These are phyloP conservation scores for Anethum foeniculum DNA, from an alignment of 140 eudicot genomes.

Conservation along the genomic window DNA sequence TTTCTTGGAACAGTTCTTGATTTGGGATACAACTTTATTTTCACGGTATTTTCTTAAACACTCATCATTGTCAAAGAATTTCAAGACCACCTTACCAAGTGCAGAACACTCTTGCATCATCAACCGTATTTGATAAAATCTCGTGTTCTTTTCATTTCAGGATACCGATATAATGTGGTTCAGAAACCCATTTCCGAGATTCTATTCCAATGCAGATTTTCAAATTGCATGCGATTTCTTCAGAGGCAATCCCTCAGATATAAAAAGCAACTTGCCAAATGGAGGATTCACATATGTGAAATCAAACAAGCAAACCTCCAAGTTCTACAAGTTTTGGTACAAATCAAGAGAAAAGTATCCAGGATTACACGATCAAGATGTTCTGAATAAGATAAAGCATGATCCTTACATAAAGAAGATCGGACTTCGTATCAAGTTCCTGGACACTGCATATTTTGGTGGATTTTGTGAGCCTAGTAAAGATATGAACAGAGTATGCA, in stretches of 20 bases:
- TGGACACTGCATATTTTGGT: conserved; percentile 47
- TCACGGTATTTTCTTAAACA: conserved; percentile 40
- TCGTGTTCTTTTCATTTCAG: conserved; percentile 14
- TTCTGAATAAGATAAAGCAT: conserved; percentile 40
- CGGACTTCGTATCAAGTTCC: conserved; percentile 34
- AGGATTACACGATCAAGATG: conserved; percentile 44
- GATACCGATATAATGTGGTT: conserved; percentile 69
- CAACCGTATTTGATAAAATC: not conserved
- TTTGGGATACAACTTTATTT: conserved; percentile 64
- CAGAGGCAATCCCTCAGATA: conserved; percentile 31
- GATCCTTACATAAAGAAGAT: conserved; percentile 28
- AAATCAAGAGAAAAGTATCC: conserved; percentile 39
- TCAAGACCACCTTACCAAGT: not conserved
- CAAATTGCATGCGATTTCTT: conserved; percentile 51
- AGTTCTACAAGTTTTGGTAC: conserved; percentile 53
- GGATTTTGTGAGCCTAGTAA: conserved; percentile 48
- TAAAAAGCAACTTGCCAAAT: conserved; percentile 36
- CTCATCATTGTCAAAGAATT: not conserved
- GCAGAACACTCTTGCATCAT: not conserved
- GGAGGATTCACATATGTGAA: conserved; percentile 50
- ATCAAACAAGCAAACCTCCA: conserved; percentile 37
- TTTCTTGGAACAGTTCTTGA: conserved; percentile 46
- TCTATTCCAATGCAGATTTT: conserved; percentile 35
- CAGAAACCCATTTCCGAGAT: conserved; percentile 43
- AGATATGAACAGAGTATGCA: conserved; percentile 48